Evolutionary conservation across 306 rosid species (phyloP).

Genomic region (Hippophae tibetana): DNA sequence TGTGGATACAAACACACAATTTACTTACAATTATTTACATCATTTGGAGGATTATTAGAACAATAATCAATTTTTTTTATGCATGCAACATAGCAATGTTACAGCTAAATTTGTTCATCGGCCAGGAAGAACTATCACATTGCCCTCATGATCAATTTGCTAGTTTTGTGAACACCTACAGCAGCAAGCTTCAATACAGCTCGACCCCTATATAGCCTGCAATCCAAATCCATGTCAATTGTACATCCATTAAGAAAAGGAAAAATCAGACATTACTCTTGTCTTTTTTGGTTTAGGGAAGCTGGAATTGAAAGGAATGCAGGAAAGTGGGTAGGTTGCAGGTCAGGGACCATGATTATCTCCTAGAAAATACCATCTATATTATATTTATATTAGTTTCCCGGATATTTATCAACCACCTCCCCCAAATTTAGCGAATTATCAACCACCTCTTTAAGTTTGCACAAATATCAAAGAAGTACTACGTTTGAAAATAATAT

Average conservation of each 20-base stretch:
- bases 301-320: neutral
- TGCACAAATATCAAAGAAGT: no score
- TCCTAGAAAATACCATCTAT: no score
- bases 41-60: neutral
- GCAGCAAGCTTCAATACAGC: conserved; percentile 60
- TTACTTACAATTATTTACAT: conserved; percentile 47
- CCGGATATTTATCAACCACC: no score
- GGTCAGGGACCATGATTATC: no score
- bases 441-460: no score
- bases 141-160: conserved; percentile 56
- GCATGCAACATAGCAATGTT: neutral
- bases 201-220: conserved; percentile 70
- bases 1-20: conserved; percentile 2
- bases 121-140: conserved; percentile 31
- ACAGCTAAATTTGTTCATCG: conserved; percentile 1
- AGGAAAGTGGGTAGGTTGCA: no score
- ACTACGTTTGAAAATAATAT: no score
- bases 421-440: no score
- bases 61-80: neutral
- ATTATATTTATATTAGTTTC: no score
- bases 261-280: neutral
- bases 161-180: conserved; percentile 47
- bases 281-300: neutral
- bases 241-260: neutral
- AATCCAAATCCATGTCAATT: conserved; percentile 1